phyloP scores from a whole-genome alignment of 2,329 filamentous ascomycete species.

The Gliomastix tumulicola region DNA sequence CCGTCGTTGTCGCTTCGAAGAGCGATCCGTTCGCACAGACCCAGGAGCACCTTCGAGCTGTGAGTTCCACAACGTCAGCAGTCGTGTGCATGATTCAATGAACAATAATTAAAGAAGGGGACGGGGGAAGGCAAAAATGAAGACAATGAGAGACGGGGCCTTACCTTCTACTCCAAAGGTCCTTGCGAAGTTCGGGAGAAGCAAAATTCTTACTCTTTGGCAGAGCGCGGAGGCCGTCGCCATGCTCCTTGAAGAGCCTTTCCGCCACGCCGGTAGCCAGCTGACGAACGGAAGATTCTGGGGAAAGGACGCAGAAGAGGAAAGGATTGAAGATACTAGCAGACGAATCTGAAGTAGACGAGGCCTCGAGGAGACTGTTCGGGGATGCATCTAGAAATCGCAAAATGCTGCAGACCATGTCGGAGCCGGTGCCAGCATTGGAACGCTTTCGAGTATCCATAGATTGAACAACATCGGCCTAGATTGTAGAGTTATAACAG shows the following conservation, averaged over 20 bases:
- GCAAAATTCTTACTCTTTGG: constrained; percentile 15
- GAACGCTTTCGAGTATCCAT: constrained; percentile 2
- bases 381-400: constrained; percentile 49
- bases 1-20: constrained; percentile 33
- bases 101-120: too few species aligned
- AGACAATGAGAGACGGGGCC: too few species aligned
- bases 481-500: neutral
- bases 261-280: constrained; percentile 40
- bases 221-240: constrained; percentile 16
- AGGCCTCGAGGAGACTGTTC: constrained; percentile 19
- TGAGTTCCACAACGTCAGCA: too few species aligned
- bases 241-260: constrained; percentile 31
- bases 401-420: constrained; percentile 35
- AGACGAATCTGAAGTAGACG: constrained; percentile 13
- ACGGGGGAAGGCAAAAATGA: too few species aligned
- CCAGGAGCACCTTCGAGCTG: constrained; percentile 30
- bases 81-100: too few species aligned
- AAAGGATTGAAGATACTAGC: constrained; percentile 40
- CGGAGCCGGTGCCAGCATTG: constrained; percentile 4
- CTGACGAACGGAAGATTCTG: constrained; percentile 39
- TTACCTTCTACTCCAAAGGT: constrained; percentile 48
- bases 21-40: constrained; percentile 40
- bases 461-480: constrained; percentile 1
- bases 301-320: constrained; percentile 45
- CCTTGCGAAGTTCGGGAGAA: constrained; percentile 19